Evolutionary conservation across 352 stramenopile species (phyloP), one percentile per base, ranked within the genome.

Genomic region (Phytophthora cajani): DNA sequence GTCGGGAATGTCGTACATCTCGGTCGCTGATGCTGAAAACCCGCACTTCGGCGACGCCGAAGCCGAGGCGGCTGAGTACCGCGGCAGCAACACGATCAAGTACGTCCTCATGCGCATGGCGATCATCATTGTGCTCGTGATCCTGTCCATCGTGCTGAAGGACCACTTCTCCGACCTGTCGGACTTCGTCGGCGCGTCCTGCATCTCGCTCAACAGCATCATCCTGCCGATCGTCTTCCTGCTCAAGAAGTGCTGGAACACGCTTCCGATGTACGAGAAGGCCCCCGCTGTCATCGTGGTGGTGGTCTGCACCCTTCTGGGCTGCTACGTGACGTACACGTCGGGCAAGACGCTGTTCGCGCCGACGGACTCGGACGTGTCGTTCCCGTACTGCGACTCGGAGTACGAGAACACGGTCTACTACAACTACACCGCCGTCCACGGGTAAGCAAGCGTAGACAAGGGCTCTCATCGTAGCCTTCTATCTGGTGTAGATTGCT

Each of bases 191-290:
- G 75, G 78, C 17, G 75, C 78, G 2, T 83, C 78, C 38, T 74
- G 74, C 40, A 79, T 82, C 49, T 79, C 73, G 47, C 63, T 82
- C 25, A 81, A 77, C 76, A 82, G 72, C 38, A 86, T 86, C 62
- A 67, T 85, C 58, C 52, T 73, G 30, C 65, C 65, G 32, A 64
- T 72, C 25, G 17, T 72, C 9, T 72, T 72, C 33, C 59, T 72
- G 16, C 65, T 72, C 42, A 72, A 72, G 42, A 72, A 72, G 59
- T 72, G 65, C 59, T 72, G 65, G 65, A 33, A 19, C 27, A 63
- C 58, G 5, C 49, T 72, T 32, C 58, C 65, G 4, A 62, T 72
- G 40, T 72, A 57, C 38, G 64, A 72, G 51, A 72, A 72, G 51
- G 4, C 55, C 16, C 64, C 64, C 9, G 47, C 59, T 67, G 4